phyloP scores from a whole-genome alignment of 202 grass and related monocot genomes.

The Carex sylvatica region DNA sequence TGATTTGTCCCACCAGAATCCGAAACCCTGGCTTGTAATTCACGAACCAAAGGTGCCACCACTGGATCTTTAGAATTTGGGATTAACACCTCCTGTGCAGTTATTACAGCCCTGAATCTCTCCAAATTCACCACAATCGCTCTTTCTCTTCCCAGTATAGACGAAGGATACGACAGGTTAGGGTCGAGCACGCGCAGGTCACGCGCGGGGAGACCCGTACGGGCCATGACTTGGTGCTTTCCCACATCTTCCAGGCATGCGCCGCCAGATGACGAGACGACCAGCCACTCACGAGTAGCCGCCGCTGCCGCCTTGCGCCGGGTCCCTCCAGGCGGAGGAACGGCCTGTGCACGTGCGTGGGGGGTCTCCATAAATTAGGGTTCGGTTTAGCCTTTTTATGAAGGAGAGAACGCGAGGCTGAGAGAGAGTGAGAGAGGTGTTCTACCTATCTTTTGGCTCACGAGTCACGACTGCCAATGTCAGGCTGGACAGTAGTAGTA shows the following conservation, averaged over 20 bases:
- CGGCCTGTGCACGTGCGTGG: slow-evolving; percentile 21
- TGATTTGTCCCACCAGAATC: slow-evolving; percentile 22
- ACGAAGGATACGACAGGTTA: slow-evolving; percentile 69
- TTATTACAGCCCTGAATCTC: slow-evolving; percentile 83
- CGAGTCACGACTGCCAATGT: too few relatives aligned
- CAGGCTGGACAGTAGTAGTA: too few relatives aligned
- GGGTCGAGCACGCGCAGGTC: slow-evolving; percentile 81
- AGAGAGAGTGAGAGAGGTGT: too few relatives aligned
- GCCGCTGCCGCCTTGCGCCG: slow-evolving; percentile 41
- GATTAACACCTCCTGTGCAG: slow-evolving; percentile 72
- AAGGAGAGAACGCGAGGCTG: neutral
- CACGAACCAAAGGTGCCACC: slow-evolving; percentile 48
- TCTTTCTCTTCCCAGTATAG: slow-evolving; percentile 74
- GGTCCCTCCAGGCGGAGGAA: slow-evolving; percentile 27
- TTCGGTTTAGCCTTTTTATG: slow-evolving; percentile 22
- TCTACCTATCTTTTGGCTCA: too few relatives aligned
- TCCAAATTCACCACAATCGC: slow-evolving; percentile 89
- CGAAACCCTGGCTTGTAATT: slow-evolving; percentile 61
- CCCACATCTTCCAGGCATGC: slow-evolving; percentile 43
- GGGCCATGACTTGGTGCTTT: slow-evolving; percentile 68
- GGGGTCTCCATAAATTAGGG: slow-evolving; percentile 39
- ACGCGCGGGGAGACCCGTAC: slow-evolving; percentile 77
- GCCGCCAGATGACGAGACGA: slow-evolving; percentile 56
- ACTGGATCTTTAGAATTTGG: slow-evolving; percentile 50
- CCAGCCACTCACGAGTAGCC: slow-evolving; percentile 65